Conservation (phyloP, 2,329 filamentous ascomycete species). For the Beauveria rudraprayagi region DNA sequence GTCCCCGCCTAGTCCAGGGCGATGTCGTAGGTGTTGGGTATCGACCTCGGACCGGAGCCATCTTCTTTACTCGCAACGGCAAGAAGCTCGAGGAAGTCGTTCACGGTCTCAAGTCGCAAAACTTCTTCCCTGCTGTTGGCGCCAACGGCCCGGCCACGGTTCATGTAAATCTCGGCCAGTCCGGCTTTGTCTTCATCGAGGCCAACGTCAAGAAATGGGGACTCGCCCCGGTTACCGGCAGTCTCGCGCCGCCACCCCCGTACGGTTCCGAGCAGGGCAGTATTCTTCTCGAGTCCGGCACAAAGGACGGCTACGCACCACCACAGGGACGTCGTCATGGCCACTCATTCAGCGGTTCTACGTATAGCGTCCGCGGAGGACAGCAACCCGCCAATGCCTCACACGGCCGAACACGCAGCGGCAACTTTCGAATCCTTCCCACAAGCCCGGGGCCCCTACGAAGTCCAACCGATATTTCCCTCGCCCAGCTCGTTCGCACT, state of each 20-base stretch:
- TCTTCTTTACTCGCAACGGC: constrained; percentile 97
- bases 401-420: constrained; percentile 68
- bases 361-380: constrained; percentile 33
- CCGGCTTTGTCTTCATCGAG: constrained; percentile 97
- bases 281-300: constrained; percentile 83
- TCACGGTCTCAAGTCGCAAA: constrained; percentile 87
- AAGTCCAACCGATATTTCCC: constrained; percentile 91
- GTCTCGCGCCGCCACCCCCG: constrained; percentile 86
- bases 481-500: constrained; percentile 70
- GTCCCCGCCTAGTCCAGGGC: constrained; percentile 78
- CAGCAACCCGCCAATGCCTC: constrained; percentile 41
- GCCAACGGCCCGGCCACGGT: constrained; percentile 88
- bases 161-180: constrained; percentile 96
- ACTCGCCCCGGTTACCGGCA: constrained; percentile 89
- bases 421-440: constrained; percentile 69
- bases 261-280: constrained; percentile 97
- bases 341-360: constrained; percentile 33
- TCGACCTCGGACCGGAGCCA: constrained; percentile 82
- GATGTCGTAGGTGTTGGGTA: constrained; percentile 96
- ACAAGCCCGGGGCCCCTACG: constrained; percentile 83
- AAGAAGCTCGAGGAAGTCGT: constrained; percentile 94
- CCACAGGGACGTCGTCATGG: constrained; percentile 37
- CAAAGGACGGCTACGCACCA: constrained; percentile 48
- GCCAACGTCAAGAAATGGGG: constrained; percentile 99
- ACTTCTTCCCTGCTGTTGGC: constrained; percentile 96